A percentile compares a stretch with the other conserved stretches of the same genome.
Conservation (phyloP, 306 rosid species). For the Trifolium repens region DNA sequence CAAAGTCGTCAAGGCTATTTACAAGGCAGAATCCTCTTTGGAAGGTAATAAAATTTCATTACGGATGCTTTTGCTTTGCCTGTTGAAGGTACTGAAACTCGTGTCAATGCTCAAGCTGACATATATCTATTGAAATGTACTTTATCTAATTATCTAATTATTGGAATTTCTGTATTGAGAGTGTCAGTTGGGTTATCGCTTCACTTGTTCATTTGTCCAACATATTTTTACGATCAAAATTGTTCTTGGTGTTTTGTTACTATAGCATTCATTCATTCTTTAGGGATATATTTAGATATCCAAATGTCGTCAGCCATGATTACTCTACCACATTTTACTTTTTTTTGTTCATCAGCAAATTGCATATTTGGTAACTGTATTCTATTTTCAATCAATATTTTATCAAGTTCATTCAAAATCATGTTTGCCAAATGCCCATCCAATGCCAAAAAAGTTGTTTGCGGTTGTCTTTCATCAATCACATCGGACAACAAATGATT, state of each 20-base stretch:
- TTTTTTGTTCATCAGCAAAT: background rate
- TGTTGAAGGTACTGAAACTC: slow-evolving; percentile 96
- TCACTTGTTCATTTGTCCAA: background rate
- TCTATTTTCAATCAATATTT: background rate
- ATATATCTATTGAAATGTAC: too few species aligned
- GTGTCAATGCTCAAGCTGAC: slow-evolving; percentile 99
- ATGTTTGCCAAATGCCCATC: too few species aligned
- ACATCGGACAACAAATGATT: background rate
- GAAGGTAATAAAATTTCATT: slow-evolving; percentile 42
- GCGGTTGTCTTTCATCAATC: slow-evolving; percentile 9
- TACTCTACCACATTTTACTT: background rate
- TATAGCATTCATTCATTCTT: background rate
- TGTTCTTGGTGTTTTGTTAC: background rate
- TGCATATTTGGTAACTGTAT: background rate
- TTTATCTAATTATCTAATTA: too few species aligned
- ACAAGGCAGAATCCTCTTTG: too few species aligned
- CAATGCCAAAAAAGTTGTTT: background rate
- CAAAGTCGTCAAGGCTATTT: too few species aligned
- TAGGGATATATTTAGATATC: slow-evolving; percentile 18
- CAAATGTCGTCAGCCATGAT: background rate
- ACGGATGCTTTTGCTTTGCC: slow-evolving; percentile 97
- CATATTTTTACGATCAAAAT: background rate
- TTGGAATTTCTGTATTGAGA: background rate
- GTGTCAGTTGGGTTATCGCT: slow-evolving; percentile 13
- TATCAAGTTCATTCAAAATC: too few species aligned